Base-by-base conservation (phyloP, 768 basidiomycete genomes). In the Auricularia sp. region DNA sequence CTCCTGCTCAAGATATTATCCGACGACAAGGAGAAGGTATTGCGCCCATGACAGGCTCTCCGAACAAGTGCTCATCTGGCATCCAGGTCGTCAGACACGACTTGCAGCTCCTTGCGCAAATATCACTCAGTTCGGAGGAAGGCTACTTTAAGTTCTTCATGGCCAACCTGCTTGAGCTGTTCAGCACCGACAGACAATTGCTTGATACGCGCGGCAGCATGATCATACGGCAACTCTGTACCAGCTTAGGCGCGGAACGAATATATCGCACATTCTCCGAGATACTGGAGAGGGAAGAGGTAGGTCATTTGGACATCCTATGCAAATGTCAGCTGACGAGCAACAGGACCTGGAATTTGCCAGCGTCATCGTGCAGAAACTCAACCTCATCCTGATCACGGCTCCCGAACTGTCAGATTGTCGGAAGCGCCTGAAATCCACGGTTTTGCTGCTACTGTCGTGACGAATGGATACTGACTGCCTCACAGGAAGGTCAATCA, bases 281-380 rank as follows among this genome's bases (percentile, higher is more conserved):
- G 77, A 94, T 99, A 42, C 74, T 99, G 68, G 97, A 98, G 77
- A 95, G 94, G 73, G 97, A 99, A 77, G 97, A 98, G 78, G 95
- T 93, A 67, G 62, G 82, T 72, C 0, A 11, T 21, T 58, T 64
- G 62, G 35, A 58, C 21, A 43, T 21, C 23, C 21, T n/a, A 43
- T 29, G 10, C 56, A 33, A 18, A 29, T 62, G 18, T n/a, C 6
- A 51, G 1, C 34, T 61, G 29, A n/a, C 14, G 53, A 54, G 39
- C 10, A 61, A 35, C 65, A 96, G 93, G 97, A 99, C 73, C 83
- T 98, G 51, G 97, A 98, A 73, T 98, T 98, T 74, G 95, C 96
- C 1, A 93, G 94, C 70, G 89, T 91, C 66, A 98, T 99, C 74
- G 93, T 99, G 16, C 93, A 97, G 77, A 98, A 98, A 76, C 78